These are phyloP conservation scores for Chrysoporthe cubensis DNA, from an alignment of 2,329 filamentous ascomycete species.

Conservation along the genomic window DNA sequence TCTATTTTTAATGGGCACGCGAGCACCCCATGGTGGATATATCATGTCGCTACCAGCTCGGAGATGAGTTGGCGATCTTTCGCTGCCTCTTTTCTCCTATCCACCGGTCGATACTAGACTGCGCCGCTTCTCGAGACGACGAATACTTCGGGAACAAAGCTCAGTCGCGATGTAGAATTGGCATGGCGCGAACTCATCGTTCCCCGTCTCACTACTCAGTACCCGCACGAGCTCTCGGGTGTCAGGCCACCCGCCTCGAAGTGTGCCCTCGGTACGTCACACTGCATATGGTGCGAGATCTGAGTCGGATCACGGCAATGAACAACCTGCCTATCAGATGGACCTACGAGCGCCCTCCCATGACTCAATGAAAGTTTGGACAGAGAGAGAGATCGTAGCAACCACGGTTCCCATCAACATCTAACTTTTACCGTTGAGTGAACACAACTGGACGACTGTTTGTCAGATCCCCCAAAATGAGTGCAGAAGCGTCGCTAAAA, in stretches of 20 bases:
- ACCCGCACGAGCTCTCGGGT: too few relatives aligned
- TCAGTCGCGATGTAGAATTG: too few relatives aligned
- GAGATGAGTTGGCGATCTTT: not conserved
- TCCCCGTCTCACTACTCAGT: too few relatives aligned
- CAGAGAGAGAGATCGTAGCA: too few relatives aligned
- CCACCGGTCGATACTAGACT: not conserved
- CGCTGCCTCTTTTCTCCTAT: conserved; percentile 5
- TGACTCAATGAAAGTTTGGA: too few relatives aligned
- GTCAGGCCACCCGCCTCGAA: too few relatives aligned
- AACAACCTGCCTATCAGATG: too few relatives aligned
- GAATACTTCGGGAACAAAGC: not conserved
- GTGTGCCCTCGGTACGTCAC: too few relatives aligned
- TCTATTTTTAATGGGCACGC: not conserved
- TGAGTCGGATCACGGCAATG: too few relatives aligned
- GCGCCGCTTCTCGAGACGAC: not conserved
- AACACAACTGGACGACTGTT: not conserved
- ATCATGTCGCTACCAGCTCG: conserved; percentile 4
- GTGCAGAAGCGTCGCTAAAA: not conserved
- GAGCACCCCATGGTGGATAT: conserved; percentile 1
- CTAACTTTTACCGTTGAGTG: too few relatives aligned
- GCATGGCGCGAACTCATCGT: not conserved
- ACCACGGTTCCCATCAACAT: not conserved
- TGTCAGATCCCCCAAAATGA: not conserved
- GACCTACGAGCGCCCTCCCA: too few relatives aligned
- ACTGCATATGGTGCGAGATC: too few relatives aligned